Evolutionary conservation across 768 basidiomycete genomes (phyloP).

Genomic region (Leccinum barrowsii): DNA sequence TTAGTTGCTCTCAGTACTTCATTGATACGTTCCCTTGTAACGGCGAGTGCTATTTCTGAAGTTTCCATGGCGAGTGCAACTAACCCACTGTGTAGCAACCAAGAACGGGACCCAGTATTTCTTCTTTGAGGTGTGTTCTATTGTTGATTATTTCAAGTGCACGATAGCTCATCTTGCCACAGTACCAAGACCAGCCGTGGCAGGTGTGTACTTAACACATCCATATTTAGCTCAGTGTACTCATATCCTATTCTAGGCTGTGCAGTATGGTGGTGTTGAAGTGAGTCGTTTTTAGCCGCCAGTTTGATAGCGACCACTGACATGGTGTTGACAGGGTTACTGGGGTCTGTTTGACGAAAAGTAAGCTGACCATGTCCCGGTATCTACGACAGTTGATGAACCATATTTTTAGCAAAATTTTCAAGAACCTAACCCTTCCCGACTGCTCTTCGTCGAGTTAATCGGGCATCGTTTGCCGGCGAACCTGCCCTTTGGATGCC

Average conservation of each 20-base stretch:
- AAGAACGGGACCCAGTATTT: conserved; percentile 79
- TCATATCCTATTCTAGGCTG: conserved; percentile 38
- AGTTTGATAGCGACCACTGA: conserved; percentile 8
- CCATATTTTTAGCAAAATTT: conserved; percentile 47
- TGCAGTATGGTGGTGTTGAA: conserved; percentile 77
- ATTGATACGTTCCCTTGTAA: conserved; percentile 81
- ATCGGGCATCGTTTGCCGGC: background rate
- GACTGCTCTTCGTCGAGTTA: conserved; percentile 36
- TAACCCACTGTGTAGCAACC: conserved; percentile 50
- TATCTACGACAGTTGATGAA: conserved; percentile 24
- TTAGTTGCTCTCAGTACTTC: conserved; percentile 54
- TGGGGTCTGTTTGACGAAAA: conserved; percentile 69
- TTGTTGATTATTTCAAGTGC: background rate
- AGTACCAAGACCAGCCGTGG: conserved; percentile 81
- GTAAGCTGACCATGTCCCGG: conserved; percentile 30
- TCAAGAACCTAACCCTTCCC: conserved; percentile 71
- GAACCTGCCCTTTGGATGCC: background rate
- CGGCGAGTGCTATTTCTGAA: conserved; percentile 14
- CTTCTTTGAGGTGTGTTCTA: conserved; percentile 66
- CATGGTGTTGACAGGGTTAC: conserved; percentile 34
- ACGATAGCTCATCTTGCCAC: background rate
- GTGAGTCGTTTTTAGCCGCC: conserved; percentile 20
- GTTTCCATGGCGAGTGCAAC: background rate
- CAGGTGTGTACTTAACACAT: conserved; percentile 45
- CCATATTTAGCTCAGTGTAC: background rate